Evolutionary conservation across 257 asterid species (phyloP).

Genomic region (Rehmannia glutinosa): DNA sequence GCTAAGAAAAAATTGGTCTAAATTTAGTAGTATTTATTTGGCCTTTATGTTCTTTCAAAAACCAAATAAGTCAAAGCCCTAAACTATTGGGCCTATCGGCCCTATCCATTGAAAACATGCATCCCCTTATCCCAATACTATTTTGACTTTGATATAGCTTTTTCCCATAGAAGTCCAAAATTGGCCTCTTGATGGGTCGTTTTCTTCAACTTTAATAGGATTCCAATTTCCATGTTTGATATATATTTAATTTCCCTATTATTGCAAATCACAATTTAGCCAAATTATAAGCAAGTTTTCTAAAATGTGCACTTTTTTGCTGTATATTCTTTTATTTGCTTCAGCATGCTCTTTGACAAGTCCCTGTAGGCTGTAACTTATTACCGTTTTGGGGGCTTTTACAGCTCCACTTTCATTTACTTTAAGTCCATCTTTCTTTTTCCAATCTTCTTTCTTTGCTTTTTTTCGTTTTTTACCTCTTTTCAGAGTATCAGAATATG

Average conservation of each 20-base stretch:
- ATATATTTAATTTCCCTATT: background rate
- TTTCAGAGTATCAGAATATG: slow-evolving; percentile 20
- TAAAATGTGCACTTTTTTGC: background rate
- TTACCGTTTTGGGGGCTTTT: slow-evolving; percentile 26
- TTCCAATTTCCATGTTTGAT: background rate
- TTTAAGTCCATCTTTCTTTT: slow-evolving; percentile 21
- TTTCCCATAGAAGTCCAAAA: background rate
- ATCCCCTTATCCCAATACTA: too few species aligned
- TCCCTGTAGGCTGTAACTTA: slow-evolving; percentile 20
- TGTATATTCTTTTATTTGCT: slow-evolving; percentile 14
- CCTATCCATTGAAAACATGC: too few species aligned
- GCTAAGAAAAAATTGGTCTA: too few species aligned
- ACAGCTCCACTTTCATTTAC: slow-evolving; percentile 26
- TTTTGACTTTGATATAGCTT: background rate
- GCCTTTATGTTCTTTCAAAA: too few species aligned
- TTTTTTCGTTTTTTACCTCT: background rate
- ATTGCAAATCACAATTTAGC: background rate
- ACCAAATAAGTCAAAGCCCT: too few species aligned
- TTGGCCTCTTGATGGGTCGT: background rate
- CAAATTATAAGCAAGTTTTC: background rate
- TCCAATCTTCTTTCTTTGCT: background rate
- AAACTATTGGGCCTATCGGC: background rate
- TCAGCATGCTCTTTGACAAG: slow-evolving; percentile 33
- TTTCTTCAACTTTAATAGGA: slow-evolving; percentile 5
- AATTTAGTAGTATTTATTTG: too few species aligned